phyloP scores from a whole-genome alignment of 2,329 filamentous ascomycete species.

The Clonostachys byssicola region DNA sequence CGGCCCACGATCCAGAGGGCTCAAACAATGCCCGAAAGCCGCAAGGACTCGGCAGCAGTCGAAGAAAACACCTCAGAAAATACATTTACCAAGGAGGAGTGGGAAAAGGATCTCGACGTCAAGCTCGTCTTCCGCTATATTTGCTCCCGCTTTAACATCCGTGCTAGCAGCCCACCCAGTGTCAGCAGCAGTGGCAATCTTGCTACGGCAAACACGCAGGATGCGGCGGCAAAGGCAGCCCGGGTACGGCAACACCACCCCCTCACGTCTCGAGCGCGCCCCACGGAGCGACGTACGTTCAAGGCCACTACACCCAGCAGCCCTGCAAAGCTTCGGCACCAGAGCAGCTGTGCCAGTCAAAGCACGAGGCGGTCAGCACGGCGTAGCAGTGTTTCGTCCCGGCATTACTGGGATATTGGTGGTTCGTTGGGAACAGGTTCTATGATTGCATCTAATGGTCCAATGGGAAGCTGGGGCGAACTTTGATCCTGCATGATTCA shows the following conservation, averaged over 20 bases:
- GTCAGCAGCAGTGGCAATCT: slow-evolving; percentile 28
- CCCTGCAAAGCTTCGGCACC: slow-evolving; percentile 41
- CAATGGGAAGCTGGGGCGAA: slow-evolving; percentile 77
- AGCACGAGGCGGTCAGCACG: slow-evolving; percentile 72
- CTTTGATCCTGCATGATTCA: slow-evolving; percentile 32
- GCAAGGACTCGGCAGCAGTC: slow-evolving; percentile 10
- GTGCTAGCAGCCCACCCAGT: slow-evolving; percentile 31
- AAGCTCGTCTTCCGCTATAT: slow-evolving; percentile 90
- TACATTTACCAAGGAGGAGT: slow-evolving; percentile 69
- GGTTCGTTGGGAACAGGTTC: slow-evolving; percentile 75
- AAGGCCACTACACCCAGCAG: slow-evolving; percentile 47
- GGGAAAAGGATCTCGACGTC: slow-evolving; percentile 89
- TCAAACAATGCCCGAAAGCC: slow-evolving; percentile 14
- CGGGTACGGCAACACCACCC: slow-evolving; percentile 88
- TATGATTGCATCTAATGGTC: slow-evolving; percentile 60
- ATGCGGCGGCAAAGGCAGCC: slow-evolving; percentile 72
- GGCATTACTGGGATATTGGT: slow-evolving; percentile 92
- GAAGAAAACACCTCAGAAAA: slow-evolving; percentile 16
- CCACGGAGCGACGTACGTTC: slow-evolving; percentile 50
- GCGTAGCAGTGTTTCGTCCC: slow-evolving; percentile 65
- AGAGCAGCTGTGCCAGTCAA: slow-evolving; percentile 79
- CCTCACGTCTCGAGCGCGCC: slow-evolving; percentile 59
- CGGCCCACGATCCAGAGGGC: slow-evolving; percentile 3
- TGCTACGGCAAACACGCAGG: slow-evolving; percentile 50
- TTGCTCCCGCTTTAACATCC: slow-evolving; percentile 65